These are phyloP conservation scores for Didymella glomerata DNA, from an alignment of 2,329 filamentous ascomycete species.

Conservation along the genomic window DNA sequence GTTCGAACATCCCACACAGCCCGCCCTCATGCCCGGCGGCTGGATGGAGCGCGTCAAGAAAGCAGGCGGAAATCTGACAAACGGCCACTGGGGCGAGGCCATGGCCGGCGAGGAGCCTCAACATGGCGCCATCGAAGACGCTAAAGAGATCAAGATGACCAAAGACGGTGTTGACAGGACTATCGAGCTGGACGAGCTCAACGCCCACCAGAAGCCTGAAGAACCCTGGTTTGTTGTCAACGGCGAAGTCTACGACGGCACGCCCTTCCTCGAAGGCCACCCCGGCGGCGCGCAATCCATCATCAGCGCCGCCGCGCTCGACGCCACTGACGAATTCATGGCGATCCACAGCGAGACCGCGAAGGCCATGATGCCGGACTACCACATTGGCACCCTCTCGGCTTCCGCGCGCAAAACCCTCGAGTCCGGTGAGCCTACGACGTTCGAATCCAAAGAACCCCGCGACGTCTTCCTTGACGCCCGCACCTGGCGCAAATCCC, in stretches of 20 bases:
- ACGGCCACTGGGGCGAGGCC: slow-evolving; percentile 85
- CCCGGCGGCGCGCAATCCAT: slow-evolving; percentile 89
- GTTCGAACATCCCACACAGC: slow-evolving; percentile 91
- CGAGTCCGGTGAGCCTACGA: slow-evolving; percentile 54
- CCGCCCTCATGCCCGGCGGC: slow-evolving; percentile 77
- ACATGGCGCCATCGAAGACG: slow-evolving; percentile 57
- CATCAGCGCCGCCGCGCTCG: slow-evolving; percentile 79
- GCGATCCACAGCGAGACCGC: slow-evolving; percentile 93
- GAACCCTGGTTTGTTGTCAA: slow-evolving; percentile 88
- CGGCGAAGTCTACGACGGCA: slow-evolving; percentile 89
- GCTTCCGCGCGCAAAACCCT: slow-evolving; percentile 65
- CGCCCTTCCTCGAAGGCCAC: slow-evolving; percentile 79
- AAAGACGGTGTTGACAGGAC: slow-evolving; percentile 69
- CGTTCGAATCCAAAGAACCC: slow-evolving; percentile 53
- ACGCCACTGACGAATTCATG: slow-evolving; percentile 88
- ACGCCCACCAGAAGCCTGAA: slow-evolving; percentile 69
- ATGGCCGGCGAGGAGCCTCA: slow-evolving; percentile 60
- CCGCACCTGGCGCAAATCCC: slow-evolving; percentile 76
- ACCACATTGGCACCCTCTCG: slow-evolving; percentile 83
- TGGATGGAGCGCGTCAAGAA: slow-evolving; percentile 96
- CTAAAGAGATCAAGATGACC: slow-evolving; percentile 78
- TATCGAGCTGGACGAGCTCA: slow-evolving; percentile 77
- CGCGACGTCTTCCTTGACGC: slow-evolving; percentile 74
- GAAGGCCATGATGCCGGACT: slow-evolving; percentile 85
- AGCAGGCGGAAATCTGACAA: slow-evolving; percentile 77